Base-by-base conservation (phyloP, 2,329 filamentous ascomycete genomes). In the Cylindrodendrum hubeiense region DNA sequence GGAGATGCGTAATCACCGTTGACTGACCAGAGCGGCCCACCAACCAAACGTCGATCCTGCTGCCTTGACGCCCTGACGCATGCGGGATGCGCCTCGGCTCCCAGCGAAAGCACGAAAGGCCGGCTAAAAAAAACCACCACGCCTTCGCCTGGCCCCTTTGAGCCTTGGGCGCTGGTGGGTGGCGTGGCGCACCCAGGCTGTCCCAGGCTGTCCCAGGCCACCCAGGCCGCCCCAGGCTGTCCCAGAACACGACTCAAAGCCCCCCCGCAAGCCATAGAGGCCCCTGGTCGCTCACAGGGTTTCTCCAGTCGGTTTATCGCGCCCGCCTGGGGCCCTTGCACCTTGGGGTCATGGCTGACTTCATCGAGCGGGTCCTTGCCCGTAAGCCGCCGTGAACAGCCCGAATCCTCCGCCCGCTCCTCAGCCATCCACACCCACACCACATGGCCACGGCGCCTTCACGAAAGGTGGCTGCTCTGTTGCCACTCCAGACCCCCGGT, bases 271-370 rank as follows among this genome's bases (percentile, higher is more conserved):
- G 59, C 43, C 37, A 8, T 19, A 39, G 37, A 7, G 15, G 4
- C 4, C 37, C 37, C 37, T n/a, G 37, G 37, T 39, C 37, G 37
- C 15, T 17, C 30, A 63, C 66, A 63, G 59, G 72, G 71, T 51
- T 74, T 74, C 72, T 74, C 72, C 72, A 74, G 63, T 52, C 58
- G 65, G 62, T 62, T 55, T 71, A 53, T 59, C 44, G 15, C 55
- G 47, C 41, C 51, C 43, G 30, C 44, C 43, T 12, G 34, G 34
- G 46, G 37, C 34, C 39, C 43, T 58, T 30, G 56, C 56, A 52
- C n/a, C 43, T 61, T 39, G 39, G 43, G 60, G 34, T 49, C 63
- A 44, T 54, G 60, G 65, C 66, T 74, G 71, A 71, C 68, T 67
- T 70, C 71, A 67, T 70, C 64, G 56, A 39, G 71, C 65, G 70